phyloP scores from a whole-genome alignment of 495 filamentous ascomycete species.

The Ramalina intermedia region DNA sequence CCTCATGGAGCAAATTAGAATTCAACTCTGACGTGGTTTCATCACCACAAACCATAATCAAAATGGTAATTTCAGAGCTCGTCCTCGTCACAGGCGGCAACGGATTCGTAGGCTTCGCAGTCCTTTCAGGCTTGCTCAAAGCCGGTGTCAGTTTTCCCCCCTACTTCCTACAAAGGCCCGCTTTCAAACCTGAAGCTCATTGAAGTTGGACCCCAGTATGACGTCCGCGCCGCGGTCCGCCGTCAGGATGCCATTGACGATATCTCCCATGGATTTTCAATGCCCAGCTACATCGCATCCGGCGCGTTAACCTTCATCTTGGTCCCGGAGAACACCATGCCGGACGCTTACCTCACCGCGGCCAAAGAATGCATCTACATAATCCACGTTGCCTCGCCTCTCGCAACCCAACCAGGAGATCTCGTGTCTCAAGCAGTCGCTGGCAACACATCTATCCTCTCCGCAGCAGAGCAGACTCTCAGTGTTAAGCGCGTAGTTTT shows the following conservation, averaged over 20 bases:
- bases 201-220: background rate
- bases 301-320: background rate
- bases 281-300: background rate
- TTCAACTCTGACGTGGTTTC: background rate
- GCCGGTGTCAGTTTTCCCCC: background rate
- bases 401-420: background rate
- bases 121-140: background rate
- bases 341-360: background rate
- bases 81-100: background rate
- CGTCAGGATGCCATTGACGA: conserved; percentile 3
- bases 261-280: background rate
- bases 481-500: conserved; percentile 2
- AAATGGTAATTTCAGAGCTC: background rate
- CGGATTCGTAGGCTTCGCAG: conserved; percentile 2
- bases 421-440: conserved; percentile 1
- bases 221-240: conserved; percentile 1
- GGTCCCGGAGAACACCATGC: conserved; percentile 1
- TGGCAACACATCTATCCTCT: background rate
- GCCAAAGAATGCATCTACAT: background rate
- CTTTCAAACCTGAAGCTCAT: background rate
- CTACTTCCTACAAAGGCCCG: too few relatives aligned
- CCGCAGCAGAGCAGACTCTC: background rate
- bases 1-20: background rate
- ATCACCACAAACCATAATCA: background rate
- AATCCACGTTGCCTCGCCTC: conserved; percentile 4